A percentile compares a stretch with the other conserved stretches of the same genome.
Conservation (phyloP, 768 basidiomycete genomes). For the Gymnopilus dilepis region DNA sequence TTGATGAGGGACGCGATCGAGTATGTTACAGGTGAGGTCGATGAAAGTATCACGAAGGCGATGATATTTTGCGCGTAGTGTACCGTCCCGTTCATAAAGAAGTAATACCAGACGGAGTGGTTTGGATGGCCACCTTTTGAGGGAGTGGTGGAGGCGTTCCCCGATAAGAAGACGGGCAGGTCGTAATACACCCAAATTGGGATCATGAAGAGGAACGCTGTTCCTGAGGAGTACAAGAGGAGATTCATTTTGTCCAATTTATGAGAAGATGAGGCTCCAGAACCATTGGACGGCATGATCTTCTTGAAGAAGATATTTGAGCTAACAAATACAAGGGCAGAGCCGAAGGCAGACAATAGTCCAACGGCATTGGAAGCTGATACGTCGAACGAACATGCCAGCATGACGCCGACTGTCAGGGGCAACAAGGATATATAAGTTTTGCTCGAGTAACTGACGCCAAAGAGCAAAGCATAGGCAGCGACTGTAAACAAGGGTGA, state of each 20-base stretch:
- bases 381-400: slow-evolving; percentile 93
- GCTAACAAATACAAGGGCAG: slow-evolving; percentile 94
- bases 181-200: slow-evolving; percentile 95
- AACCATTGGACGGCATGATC: slow-evolving; percentile 77
- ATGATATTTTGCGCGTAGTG: slow-evolving; percentile 98
- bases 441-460: slow-evolving; percentile 89
- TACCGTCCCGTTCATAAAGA: slow-evolving; percentile 92
- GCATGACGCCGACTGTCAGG: slow-evolving; percentile 94
- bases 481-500: slow-evolving; percentile 97
- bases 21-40: slow-evolving; percentile 97
- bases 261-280: slow-evolving; percentile 48
- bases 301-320: slow-evolving; percentile 99
- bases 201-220: slow-evolving; percentile 96
- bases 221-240: slow-evolving; percentile 89
- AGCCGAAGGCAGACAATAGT: slow-evolving; percentile 95
- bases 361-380: slow-evolving; percentile 86
- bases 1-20: slow-evolving; percentile 98
- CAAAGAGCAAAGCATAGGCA: slow-evolving; percentile 92
- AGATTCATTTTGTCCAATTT: slow-evolving; percentile 98
- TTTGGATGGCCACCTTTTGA: slow-evolving; percentile 48
- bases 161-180: slow-evolving; percentile 66
- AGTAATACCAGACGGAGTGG: slow-evolving; percentile 78
- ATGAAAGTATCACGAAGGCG: slow-evolving; percentile 94
- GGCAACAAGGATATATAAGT: slow-evolving; percentile 96
- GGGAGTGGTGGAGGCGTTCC: slow-evolving; percentile 48